phyloP scores from a whole-genome alignment of 345 rosid species.

The Alliaria petiolata region DNA sequence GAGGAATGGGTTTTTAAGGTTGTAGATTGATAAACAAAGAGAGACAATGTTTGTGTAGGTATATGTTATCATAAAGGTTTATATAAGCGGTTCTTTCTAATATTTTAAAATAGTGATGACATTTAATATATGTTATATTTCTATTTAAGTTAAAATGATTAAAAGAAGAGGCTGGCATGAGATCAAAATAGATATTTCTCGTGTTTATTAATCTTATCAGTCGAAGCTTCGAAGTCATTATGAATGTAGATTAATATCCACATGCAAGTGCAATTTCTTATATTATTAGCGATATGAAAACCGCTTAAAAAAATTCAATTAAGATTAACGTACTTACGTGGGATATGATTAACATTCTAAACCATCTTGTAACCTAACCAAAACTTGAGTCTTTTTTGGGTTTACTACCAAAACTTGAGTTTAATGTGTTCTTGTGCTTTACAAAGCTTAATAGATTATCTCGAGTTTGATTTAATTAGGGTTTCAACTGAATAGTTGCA shows the following conservation, averaged over 20 bases:
- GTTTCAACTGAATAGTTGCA: not conserved
- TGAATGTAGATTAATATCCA: not conserved
- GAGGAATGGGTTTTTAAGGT: not conserved
- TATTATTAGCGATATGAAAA: no score
- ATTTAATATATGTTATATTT: not conserved
- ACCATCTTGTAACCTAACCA: not conserved
- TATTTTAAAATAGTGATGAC: not conserved
- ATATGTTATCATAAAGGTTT: slow-evolving; percentile 17
- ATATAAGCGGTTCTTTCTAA: slow-evolving; percentile 7
- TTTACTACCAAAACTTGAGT: not conserved
- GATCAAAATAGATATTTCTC: slow-evolving; percentile 1
- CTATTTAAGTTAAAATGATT: not conserved
- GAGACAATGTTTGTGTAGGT: slow-evolving; percentile 14
- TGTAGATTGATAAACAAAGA: slow-evolving; percentile 10
- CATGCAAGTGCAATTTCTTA: not conserved
- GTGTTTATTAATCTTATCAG: slow-evolving; percentile 7
- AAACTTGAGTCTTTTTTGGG: not conserved
- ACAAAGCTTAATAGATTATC: not conserved
- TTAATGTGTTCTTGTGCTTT: not conserved
- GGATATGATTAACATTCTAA: not conserved
- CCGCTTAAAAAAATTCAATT: not conserved
- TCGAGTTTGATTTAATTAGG: no score
- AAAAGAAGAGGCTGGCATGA: slow-evolving; percentile 12
- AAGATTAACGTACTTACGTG: not conserved
- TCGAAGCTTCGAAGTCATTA: slow-evolving; percentile 12